Conservation (phyloP, 257 asterid species). For the Penstemon eatonii region DNA sequence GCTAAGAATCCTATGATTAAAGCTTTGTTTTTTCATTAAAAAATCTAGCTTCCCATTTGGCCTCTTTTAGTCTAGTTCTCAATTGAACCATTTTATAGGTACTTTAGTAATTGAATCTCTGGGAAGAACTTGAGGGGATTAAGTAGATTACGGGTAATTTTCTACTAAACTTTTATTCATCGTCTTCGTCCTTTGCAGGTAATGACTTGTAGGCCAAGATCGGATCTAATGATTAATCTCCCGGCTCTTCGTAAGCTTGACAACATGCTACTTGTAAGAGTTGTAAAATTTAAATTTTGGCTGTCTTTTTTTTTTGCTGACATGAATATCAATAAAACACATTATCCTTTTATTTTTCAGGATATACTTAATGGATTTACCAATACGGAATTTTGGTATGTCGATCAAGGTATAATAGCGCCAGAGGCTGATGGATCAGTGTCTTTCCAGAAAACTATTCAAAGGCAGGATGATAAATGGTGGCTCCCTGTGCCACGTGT, state of each 20-base stretch:
- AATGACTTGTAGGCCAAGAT: slow-evolving; percentile 76
- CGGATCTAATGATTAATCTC: slow-evolving; percentile 70
- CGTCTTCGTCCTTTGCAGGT: slow-evolving; percentile 49
- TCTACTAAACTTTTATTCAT: background rate
- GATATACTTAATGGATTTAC: slow-evolving; percentile 81
- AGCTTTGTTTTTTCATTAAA: background rate
- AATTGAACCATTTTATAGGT: too few species aligned
- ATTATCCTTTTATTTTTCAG: slow-evolving; percentile 34
- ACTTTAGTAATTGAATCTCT: too few species aligned
- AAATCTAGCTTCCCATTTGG: background rate
- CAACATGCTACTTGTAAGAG: slow-evolving; percentile 81
- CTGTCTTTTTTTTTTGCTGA: background rate
- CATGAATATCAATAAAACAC: background rate
- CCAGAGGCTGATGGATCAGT: slow-evolving; percentile 67
- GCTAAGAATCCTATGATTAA: background rate
- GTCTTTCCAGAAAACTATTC: slow-evolving; percentile 55
- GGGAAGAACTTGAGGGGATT: background rate
- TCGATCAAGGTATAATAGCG: slow-evolving; percentile 77
- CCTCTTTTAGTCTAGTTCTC: too few species aligned
- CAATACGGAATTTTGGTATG: slow-evolving; percentile 84
- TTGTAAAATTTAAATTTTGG: background rate
- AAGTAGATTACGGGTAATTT: slow-evolving; percentile 1
- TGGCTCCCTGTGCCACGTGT: slow-evolving; percentile 97
- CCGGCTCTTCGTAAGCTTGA: slow-evolving; percentile 97
- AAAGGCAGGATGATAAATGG: slow-evolving; percentile 92